Evolutionary conservation across 768 basidiomycete species (phyloP), one percentile per base, ranked within the genome.

Genomic region (Suillus decipiens): DNA sequence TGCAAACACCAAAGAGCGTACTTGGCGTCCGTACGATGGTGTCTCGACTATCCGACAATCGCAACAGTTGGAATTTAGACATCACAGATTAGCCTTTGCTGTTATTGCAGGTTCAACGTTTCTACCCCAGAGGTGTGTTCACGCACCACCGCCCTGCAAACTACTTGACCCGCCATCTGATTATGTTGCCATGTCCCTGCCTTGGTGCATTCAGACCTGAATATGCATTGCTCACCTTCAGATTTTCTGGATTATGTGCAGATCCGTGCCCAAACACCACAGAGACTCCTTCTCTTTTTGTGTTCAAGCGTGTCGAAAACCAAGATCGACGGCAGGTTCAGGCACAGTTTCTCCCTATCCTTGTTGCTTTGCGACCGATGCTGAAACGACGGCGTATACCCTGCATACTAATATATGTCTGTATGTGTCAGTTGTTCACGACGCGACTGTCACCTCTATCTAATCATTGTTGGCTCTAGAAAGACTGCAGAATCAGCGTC

Each of bases 311-410:
- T 22, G 43, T 22, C 3, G 43, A 22, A 22, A 22, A 47, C 11
- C 22, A 6, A 47, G 22, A 22, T 5, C 45, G 45, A 47, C n/a
- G 10, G 42, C 3, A 93, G 94, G 91, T 92, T 19, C 91, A 92
- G 70, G 88, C 88, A 1, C 80, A 87, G 24, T 24, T 7, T 50
- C 48, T 15, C 24, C 24, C 47, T 48, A 15, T 24, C 14, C 47
- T 48, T 48, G 12, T 24, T 24, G 24, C 22, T 24, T 48, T 14
- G 47, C 24, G 8, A 24, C 22, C 22, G 22, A 47, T 9, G 12
- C 14, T 12, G 45, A 48, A 8, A 24, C 47, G 14, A 7, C 12
- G 2, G 6, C 14, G 14, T 24, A 15, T 48, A 7, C 7, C 24
- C 24, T 48, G 47, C 22, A 24, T 24, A 48, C 5, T 15, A 15